Conservation (phyloP, 495 filamentous ascomycete species). For the Lichina pygmaea region DNA sequence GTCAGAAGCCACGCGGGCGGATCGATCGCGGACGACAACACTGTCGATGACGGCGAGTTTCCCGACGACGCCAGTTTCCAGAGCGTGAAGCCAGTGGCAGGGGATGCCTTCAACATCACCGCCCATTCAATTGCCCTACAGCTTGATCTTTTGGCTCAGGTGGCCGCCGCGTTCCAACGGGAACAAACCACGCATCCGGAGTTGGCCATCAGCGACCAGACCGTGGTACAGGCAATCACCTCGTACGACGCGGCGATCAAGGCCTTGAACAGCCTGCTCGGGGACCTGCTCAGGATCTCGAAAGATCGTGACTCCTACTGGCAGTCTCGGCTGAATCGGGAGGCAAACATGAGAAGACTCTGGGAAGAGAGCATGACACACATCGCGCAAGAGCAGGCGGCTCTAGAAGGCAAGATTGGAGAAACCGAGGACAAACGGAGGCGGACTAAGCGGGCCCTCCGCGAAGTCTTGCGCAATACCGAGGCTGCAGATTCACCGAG, state of each 20-base stretch:
- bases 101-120: conserved; percentile 85
- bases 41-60: conserved; percentile 64
- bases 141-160: conserved; percentile 61
- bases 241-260: conserved; percentile 76
- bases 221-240: conserved; percentile 47
- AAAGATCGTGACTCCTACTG: conserved; percentile 85
- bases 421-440: conserved; percentile 78
- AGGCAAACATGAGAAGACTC: conserved; percentile 65
- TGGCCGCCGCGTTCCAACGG: conserved; percentile 52
- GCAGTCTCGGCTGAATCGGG: conserved; percentile 80
- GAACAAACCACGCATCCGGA: conserved; percentile 43
- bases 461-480: conserved; percentile 33
- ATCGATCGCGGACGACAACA: conserved; percentile 10
- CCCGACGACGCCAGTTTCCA: conserved; percentile 59
- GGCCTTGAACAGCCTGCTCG: conserved; percentile 63
- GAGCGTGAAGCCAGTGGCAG: conserved; percentile 40
- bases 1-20: conserved; percentile 16
- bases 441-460: conserved; percentile 67
- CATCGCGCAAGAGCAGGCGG: conserved; percentile 78
- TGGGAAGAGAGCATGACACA: conserved; percentile 98
- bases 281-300: conserved; percentile 72
- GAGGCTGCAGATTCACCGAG: not conserved
- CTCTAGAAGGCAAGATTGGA: conserved; percentile 60
- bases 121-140: conserved; percentile 86
- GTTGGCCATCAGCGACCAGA: conserved; percentile 43